Percentiles rank a stretch among this genome's conserved stretches.
phyloP scores from a whole-genome alignment of 1,284 basidiomycete genomes.

The Anthracocystis walkeri region DNA sequence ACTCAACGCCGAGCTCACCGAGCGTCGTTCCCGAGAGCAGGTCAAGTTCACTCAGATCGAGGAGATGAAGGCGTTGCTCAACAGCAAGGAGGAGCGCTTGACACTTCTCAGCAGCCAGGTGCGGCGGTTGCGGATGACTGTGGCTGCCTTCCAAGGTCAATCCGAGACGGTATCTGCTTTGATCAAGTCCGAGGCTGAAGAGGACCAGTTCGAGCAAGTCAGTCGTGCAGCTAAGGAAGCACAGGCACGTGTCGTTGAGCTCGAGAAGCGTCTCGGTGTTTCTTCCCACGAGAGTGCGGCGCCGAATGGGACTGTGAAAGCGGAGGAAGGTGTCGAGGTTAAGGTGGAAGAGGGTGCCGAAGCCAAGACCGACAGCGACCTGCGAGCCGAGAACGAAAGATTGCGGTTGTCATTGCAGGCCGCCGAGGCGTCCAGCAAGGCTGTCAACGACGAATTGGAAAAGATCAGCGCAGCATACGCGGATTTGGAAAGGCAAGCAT shows the following conservation, averaged over 20 bases:
- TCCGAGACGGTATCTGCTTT: conserved; percentile 81
- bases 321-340: conserved; percentile 2
- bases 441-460: conserved; percentile 83
- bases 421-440: conserved; percentile 62
- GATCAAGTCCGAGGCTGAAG: conserved; percentile 71
- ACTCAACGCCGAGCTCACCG: conserved; percentile 58
- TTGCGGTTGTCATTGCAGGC: conserved; percentile 63
- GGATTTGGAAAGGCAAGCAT: conserved; percentile 82
- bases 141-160: conserved; percentile 81
- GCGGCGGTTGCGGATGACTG: conserved; percentile 78
- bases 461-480: conserved; percentile 89
- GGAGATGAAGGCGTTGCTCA: conserved; percentile 64
- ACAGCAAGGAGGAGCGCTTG: conserved; percentile 78
- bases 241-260: conserved; percentile 41
- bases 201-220: conserved; percentile 41
- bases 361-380: conserved; percentile 12
- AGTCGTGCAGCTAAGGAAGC: conserved; percentile 33
- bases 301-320: conserved; percentile 20
- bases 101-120: conserved; percentile 80
- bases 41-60: conserved; percentile 64
- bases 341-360: conserved; percentile 9
- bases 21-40: conserved; percentile 61
- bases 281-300: conserved; percentile 4
- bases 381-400: conserved; percentile 75
- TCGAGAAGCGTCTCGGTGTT: conserved; percentile 29